These are phyloP conservation scores for Mycena leptocephala DNA, from an alignment of 768 basidiomycete species.

Conservation along the genomic window DNA sequence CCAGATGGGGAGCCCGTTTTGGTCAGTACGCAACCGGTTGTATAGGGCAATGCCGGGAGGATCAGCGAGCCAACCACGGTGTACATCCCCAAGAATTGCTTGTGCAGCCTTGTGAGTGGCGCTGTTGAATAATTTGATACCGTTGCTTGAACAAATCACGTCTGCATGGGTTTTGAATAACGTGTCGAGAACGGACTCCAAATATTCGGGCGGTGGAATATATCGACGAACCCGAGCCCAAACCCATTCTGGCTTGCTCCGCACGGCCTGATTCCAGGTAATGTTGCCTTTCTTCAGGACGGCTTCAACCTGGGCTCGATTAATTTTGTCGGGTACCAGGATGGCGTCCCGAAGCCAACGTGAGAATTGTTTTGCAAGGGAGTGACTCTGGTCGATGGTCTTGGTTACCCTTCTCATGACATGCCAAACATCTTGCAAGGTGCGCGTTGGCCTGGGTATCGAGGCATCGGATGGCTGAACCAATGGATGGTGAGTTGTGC, in stretches of 20 bases:
- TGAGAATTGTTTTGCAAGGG: slow-evolving; percentile 4
- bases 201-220: neutral
- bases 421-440: slow-evolving; percentile 5
- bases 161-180: neutral
- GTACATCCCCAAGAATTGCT: neutral
- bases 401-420: neutral
- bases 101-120: neutral
- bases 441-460: neutral
- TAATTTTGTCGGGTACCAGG: neutral
- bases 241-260: slow-evolving; percentile 2
- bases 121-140: neutral
- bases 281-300: neutral
- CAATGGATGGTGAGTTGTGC: neutral
- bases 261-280: slow-evolving; percentile 2
- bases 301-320: slow-evolving; percentile 4
- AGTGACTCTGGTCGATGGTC: neutral
- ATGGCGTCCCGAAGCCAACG: slow-evolving; percentile 9
- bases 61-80: neutral
- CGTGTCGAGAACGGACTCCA: neutral
- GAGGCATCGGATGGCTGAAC: neutral
- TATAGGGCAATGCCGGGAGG: neutral
- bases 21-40: neutral
- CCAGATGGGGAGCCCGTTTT: neutral
- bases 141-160: neutral
- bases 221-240: too few relatives aligned